Base-by-base conservation (phyloP, 164 flowering plant genomes). In the Warburgia ugandensis region DNA sequence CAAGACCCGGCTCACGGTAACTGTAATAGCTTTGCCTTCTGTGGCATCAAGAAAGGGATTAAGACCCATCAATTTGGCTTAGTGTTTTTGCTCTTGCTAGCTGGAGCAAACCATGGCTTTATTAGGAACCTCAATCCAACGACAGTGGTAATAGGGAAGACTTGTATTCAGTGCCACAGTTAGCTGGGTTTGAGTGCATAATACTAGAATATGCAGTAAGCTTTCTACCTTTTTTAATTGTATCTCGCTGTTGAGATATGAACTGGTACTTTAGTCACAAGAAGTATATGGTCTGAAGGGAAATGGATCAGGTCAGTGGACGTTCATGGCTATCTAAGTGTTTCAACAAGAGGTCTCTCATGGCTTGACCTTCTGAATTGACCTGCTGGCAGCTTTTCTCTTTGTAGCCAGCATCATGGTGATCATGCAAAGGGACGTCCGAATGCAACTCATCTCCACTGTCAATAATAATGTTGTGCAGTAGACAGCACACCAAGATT, bases 381-480 rank as follows among this genome's bases (percentile, higher is more conserved):
- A 61, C 67, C 54, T 73, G 78, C 66, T 68, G 75, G 60, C 87
- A 82, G 6, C 48, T 50, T 29, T 73, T 76, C 48, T 73, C 76
- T 38, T 30, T 70, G 68, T 84, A 91, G 33, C 83, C 87, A 13
- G 63, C 56, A 54, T 91, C 97, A 56, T 91, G 95, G 59, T 84
- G 92, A 54, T 68, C 68, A 22, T 82, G 67, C 51, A 86, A 66
- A 30, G 79, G 67, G 37, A 76, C 84, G 60, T 75, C 92, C 3
- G 71, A 50, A 17, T 42, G 63, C 61, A 84, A 59, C 27, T 54
- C 29, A 63, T 91, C 97, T 30, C 81, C 86, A 53, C 54, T 52
- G 64, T 91, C 97, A 19, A 91, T 74, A 0, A 84, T 61, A 30
- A 91, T 87, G 48, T 91, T 91, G 55, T 91, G 98, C 38, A 91